Conservation (phyloP, 192 early-diverging fungal genomes). For the Allomyces macrogynus region DNA sequence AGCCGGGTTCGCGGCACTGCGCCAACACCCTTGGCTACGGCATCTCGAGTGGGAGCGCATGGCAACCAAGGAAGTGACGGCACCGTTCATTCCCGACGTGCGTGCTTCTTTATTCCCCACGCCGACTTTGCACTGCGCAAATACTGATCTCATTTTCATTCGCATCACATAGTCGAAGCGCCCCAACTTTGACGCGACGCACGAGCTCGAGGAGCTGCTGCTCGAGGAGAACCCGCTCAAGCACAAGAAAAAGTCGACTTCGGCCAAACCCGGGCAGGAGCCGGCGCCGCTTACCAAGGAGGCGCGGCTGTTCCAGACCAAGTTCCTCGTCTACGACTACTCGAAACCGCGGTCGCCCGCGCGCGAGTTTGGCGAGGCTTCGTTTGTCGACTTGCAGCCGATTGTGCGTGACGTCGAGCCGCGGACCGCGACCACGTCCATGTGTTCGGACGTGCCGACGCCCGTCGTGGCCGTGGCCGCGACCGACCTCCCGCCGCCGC, state of each 20-base stretch:
- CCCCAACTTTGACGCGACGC: conserved; percentile 55
- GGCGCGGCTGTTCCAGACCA: conserved; percentile 4
- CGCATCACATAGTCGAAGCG: conserved; percentile 5
- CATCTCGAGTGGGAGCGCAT: conserved; percentile 29
- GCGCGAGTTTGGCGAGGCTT: background rate
- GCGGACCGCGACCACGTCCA: too few species aligned
- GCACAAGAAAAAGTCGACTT: background rate
- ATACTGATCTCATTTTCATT: too few species aligned
- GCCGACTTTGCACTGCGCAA: too few species aligned
- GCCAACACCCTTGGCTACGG: conserved; percentile 23
- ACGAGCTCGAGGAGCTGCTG: conserved; percentile 50
- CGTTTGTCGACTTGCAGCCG: conserved; percentile 1
- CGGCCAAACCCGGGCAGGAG: conserved; percentile 8
- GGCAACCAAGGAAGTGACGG: conserved; percentile 13
- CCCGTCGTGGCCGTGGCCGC: too few species aligned
- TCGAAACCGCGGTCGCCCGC: background rate
- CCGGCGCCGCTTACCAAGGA: conserved; percentile 4
- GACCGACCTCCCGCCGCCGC: too few species aligned
- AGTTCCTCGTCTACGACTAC: conserved; percentile 7
- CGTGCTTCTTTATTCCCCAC: too few species aligned
- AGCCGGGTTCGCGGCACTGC: too few species aligned
- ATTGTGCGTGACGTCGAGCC: background rate
- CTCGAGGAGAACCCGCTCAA: conserved; percentile 47
- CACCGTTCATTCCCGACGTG: conserved; percentile 28
- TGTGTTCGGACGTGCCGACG: too few species aligned